Evolutionary conservation across 2,329 filamentous ascomycete species (phyloP).

Genomic region (Teratosphaeria nubilosa): DNA sequence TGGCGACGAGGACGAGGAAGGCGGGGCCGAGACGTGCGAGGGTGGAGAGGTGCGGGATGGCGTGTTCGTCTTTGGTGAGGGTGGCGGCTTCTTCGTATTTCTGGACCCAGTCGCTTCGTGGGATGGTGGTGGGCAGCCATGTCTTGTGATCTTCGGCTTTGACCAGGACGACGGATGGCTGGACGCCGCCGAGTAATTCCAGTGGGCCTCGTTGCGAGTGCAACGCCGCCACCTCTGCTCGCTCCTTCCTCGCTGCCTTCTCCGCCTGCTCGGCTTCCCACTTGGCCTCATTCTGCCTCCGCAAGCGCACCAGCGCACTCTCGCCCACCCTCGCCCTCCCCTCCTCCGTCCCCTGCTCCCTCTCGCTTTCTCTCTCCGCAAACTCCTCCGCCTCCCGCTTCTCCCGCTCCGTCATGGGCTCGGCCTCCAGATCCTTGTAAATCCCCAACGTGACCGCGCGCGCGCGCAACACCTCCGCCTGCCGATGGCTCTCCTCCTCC

Average conservation of each 20-base stretch:
- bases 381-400: background rate
- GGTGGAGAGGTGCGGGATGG: constrained; percentile 20
- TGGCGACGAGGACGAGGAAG: constrained; percentile 27
- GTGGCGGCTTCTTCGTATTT: constrained; percentile 27
- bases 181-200: constrained; percentile 21
- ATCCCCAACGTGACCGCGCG: constrained; percentile 25
- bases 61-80: constrained; percentile 25
- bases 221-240: constrained; percentile 13
- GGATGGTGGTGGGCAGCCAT: constrained; percentile 18
- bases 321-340: constrained; percentile 18
- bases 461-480: constrained; percentile 20
- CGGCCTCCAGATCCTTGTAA: constrained; percentile 18
- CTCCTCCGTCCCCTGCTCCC: constrained; percentile 16
- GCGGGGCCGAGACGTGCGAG: constrained; percentile 38
- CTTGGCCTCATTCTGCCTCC: constrained; percentile 20
- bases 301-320: constrained; percentile 18
- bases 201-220: constrained; percentile 18
- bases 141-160: constrained; percentile 12
- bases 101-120: constrained; percentile 26
- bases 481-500: constrained; percentile 22
- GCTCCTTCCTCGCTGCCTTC: constrained; percentile 9
- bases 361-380: constrained; percentile 11
- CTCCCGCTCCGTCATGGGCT: constrained; percentile 2
- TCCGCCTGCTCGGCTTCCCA: constrained; percentile 18
- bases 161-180: constrained; percentile 15